Conservation (phyloP, 2,329 filamentous ascomycete species). For the Talaromyces rugulosus region DNA sequence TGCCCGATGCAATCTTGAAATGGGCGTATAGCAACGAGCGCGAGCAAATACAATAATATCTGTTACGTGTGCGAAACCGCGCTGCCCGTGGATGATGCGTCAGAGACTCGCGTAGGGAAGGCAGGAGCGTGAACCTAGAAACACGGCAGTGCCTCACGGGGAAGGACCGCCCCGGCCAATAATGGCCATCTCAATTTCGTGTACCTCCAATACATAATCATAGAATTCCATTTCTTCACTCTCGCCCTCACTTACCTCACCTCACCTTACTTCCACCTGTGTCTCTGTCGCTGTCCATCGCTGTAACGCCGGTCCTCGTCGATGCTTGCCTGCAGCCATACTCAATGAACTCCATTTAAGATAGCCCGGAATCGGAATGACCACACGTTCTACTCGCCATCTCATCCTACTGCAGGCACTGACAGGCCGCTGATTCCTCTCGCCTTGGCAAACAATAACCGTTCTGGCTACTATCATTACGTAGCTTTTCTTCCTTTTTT, state of each 20-base stretch:
- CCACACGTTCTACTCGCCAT: slow-evolving; percentile 25
- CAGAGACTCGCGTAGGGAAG: background rate
- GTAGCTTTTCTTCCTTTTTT: background rate
- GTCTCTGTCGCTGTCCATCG: too few species aligned
- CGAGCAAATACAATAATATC: slow-evolving; percentile 8
- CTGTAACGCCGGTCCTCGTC: too few species aligned
- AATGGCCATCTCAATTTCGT: background rate
- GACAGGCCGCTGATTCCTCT: slow-evolving; percentile 17
- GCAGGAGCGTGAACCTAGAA: background rate
- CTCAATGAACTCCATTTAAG: slow-evolving; percentile 4
- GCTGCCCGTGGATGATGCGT: background rate
- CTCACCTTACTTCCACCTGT: too few species aligned
- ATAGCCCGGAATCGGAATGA: slow-evolving; percentile 20
- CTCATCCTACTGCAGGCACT: slow-evolving; percentile 27
- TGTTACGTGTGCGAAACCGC: slow-evolving; percentile 27
- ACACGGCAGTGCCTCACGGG: background rate
- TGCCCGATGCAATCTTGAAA: background rate
- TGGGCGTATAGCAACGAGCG: too few species aligned
- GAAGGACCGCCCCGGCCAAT: background rate
- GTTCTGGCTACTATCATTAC: background rate
- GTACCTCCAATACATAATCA: background rate
- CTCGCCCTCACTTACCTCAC: background rate
- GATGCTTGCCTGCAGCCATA: background rate
- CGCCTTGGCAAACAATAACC: background rate
- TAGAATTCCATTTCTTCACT: too few species aligned